A percentile compares a stretch with the other conserved stretches of the same genome.
Evolutionary conservation across 164 flowering plant genomes (phyloP).

Genomic region (Sedum album): DNA sequence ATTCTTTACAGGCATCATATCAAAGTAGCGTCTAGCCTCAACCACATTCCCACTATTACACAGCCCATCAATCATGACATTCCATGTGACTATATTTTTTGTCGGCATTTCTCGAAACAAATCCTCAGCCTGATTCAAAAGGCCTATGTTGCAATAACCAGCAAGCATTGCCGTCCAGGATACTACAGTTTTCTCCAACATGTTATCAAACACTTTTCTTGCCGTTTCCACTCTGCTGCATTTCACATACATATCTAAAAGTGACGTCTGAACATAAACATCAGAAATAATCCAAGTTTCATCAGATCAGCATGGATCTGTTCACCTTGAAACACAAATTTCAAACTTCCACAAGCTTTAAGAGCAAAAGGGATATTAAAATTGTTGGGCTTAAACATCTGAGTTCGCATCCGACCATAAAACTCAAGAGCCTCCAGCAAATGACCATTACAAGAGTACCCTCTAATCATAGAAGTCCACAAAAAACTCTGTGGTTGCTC

Average conservation of each 20-base stretch:
- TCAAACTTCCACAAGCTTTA: slow-evolving; percentile 5
- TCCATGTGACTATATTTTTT: slow-evolving; percentile 9
- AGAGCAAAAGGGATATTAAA: slow-evolving; percentile 7
- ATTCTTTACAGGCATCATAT: slow-evolving; percentile 9
- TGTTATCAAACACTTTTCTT: slow-evolving; percentile 3
- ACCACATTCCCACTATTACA: not conserved
- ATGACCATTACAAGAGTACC: slow-evolving; percentile 1
- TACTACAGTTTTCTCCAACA: slow-evolving; percentile 3
- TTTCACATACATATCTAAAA: slow-evolving; percentile 10
- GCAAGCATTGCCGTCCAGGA: slow-evolving; percentile 11
- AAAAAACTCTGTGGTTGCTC: not conserved
- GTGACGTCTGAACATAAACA: slow-evolving; percentile 10
- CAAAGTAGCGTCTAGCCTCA: slow-evolving; percentile 1
- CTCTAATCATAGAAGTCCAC: slow-evolving; percentile 9
- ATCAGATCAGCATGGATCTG: slow-evolving; percentile 7
- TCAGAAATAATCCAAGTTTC: slow-evolving; percentile 10
- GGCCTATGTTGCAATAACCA: slow-evolving; percentile 2
- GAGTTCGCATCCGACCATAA: slow-evolving; percentile 2
- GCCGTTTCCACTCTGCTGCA: slow-evolving; percentile 1
- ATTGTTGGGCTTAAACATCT: slow-evolving; percentile 1
- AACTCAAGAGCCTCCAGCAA: not conserved
- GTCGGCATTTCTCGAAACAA: slow-evolving; percentile 9
- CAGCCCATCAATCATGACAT: slow-evolving; percentile 11
- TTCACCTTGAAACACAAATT: not conserved
- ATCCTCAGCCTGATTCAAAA: slow-evolving; percentile 7